phyloP scores from a whole-genome alignment of 208 protist genomes.

The Acanthamoeba culbertsoni region DNA sequence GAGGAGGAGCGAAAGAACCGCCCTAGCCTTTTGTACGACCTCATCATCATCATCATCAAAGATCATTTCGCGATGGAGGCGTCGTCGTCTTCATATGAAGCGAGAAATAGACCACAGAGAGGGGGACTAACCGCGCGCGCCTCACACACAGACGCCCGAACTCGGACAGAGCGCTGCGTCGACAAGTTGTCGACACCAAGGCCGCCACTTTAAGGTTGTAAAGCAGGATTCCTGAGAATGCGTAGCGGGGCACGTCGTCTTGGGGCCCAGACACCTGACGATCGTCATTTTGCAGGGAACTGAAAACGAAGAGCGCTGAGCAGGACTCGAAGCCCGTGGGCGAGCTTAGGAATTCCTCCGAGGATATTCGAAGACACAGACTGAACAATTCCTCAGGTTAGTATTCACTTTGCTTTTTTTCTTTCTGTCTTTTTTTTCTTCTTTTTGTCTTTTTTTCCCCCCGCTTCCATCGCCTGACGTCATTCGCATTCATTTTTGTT shows the following conservation, averaged over 20 bases:
- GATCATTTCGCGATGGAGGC: too few species aligned
- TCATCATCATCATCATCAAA: too few species aligned
- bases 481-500: not conserved
- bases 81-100: too few species aligned
- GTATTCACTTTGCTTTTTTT: not conserved
- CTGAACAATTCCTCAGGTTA: not conserved
- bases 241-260: too few species aligned
- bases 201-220: not conserved
- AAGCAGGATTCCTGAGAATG: not conserved
- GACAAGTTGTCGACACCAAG: not conserved
- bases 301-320: not conserved
- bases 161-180: not conserved
- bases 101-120: too few species aligned
- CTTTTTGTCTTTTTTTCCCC: not conserved
- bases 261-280: too few species aligned
- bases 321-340: not conserved
- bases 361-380: not conserved
- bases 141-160: not conserved
- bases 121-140: not conserved
- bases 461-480: too few species aligned
- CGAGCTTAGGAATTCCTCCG: not conserved
- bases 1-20: constrained; percentile 4
- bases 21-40: not conserved
- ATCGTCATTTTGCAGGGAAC: not conserved
- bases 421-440: not conserved